phyloP scores from a whole-genome alignment of 257 asterid species.

The Nicotiana obtusifolia region DNA sequence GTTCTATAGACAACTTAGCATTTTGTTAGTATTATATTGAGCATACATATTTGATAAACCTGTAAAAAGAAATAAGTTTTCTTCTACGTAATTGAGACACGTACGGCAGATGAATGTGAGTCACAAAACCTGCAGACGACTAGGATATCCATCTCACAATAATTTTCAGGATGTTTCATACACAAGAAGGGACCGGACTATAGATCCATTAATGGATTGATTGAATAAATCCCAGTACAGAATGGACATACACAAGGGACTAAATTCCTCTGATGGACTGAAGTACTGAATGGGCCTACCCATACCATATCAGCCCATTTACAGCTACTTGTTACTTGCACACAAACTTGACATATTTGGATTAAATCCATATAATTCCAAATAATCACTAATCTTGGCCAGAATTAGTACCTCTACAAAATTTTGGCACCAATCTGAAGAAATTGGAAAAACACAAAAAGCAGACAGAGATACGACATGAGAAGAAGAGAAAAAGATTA shows the following conservation, averaged over 20 bases:
- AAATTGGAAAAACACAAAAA: background rate
- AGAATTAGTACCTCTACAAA: slow-evolving; percentile 7
- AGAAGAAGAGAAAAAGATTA: background rate
- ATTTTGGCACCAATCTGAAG: slow-evolving; percentile 6
- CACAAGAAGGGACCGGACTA: background rate
- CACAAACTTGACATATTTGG: background rate
- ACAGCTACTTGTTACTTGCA: background rate
- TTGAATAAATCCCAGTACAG: too few species aligned
- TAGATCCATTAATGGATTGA: background rate
- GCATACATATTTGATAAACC: background rate
- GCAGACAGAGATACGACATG: background rate
- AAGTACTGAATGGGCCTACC: background rate
- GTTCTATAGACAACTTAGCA: background rate
- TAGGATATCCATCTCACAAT: background rate
- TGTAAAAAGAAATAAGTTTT: background rate
- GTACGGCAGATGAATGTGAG: background rate
- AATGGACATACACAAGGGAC: background rate
- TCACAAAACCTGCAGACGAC: background rate
- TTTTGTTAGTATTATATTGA: background rate
- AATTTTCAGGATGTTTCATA: background rate
- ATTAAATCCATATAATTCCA: background rate
- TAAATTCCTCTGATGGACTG: background rate
- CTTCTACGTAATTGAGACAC: background rate
- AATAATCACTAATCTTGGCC: slow-evolving; percentile 2
- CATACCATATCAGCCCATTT: background rate